A percentile compares a stretch with the other conserved stretches of the same genome.
Evolutionary conservation across 202 grass and related monocot genomes (phyloP).

Genomic region (Brachypodium distachyon): DNA sequence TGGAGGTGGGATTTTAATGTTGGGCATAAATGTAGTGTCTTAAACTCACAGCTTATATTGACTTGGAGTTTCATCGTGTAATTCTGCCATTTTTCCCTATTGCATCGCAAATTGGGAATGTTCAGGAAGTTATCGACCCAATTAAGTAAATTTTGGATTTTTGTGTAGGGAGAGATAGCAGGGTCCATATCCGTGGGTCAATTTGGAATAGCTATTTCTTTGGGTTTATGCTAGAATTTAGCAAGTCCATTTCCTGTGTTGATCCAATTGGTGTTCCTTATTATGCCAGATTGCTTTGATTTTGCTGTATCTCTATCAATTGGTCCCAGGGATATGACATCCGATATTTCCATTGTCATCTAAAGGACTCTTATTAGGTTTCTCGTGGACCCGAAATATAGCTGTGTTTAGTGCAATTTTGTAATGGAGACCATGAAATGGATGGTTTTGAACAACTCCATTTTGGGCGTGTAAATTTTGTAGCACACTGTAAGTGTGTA

Average conservation of each 20-base stretch:
- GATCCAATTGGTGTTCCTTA: conserved; percentile 17
- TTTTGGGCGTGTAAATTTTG: not conserved
- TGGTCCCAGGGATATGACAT: conserved; percentile 24
- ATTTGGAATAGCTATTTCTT: not conserved
- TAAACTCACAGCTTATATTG: not conserved
- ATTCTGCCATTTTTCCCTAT: not conserved
- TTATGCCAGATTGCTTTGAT: not conserved
- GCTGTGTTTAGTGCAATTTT: conserved; percentile 9
- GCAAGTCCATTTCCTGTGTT: not conserved
- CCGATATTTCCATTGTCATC: conserved; percentile 19
- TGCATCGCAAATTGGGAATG: not conserved
- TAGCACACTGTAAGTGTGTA: not conserved
- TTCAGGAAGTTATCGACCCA: not conserved
- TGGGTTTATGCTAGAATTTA: conserved; percentile 11
- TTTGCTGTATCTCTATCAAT: conserved; percentile 11
- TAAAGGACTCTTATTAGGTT: conserved; percentile 10
- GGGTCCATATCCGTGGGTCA: not conserved
- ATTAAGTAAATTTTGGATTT: not conserved
- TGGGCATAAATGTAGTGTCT: not conserved
- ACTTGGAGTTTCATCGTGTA: not conserved
- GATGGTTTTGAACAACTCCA: not conserved
- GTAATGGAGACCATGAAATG: not conserved
- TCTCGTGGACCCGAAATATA: conserved; percentile 20
- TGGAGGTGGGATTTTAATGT: not conserved
- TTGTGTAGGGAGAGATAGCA: not conserved